Conservation (phyloP, 2,329 filamentous ascomycete species). For the Cercospora citrullina region DNA sequence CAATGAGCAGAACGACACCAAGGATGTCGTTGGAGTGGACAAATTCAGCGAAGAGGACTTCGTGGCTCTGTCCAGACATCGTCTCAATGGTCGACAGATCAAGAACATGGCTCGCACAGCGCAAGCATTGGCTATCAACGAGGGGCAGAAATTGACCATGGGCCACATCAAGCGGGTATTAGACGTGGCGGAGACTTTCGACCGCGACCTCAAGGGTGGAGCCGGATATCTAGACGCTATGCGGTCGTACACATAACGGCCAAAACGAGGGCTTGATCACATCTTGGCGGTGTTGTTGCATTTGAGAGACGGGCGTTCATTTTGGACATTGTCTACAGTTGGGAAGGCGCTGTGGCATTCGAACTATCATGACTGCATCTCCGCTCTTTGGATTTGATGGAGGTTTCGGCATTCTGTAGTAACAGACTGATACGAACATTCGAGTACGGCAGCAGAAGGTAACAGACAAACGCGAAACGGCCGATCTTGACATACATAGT, state of each 20-base stretch:
- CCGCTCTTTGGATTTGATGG: background rate
- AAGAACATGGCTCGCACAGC: slow-evolving; percentile 85
- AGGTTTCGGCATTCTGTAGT: background rate
- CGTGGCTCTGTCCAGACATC: slow-evolving; percentile 64
- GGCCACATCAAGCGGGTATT: slow-evolving; percentile 77
- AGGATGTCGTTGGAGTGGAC: slow-evolving; percentile 64
- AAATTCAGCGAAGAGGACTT: slow-evolving; percentile 68
- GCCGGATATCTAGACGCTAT: slow-evolving; percentile 79
- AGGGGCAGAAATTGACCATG: slow-evolving; percentile 71
- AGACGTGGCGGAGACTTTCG: slow-evolving; percentile 81
- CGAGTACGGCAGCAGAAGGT: slow-evolving; percentile 3
- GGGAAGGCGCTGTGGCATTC: background rate
- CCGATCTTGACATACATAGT: background rate
- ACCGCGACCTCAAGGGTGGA: slow-evolving; percentile 78
- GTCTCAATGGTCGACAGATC: slow-evolving; percentile 73
- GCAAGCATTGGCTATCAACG: slow-evolving; percentile 77
- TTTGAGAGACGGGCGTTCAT: background rate
- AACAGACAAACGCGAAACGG: background rate
- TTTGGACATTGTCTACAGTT: background rate
- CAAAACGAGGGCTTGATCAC: background rate
- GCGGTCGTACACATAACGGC: slow-evolving; percentile 66
- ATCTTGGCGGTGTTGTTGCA: background rate
- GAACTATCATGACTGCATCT: background rate
- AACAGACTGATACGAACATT: background rate
- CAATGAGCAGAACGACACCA: slow-evolving; percentile 61